Base-by-base conservation (phyloP, 2,329 filamentous ascomycete species). In the Fusarium kyushuense region DNA sequence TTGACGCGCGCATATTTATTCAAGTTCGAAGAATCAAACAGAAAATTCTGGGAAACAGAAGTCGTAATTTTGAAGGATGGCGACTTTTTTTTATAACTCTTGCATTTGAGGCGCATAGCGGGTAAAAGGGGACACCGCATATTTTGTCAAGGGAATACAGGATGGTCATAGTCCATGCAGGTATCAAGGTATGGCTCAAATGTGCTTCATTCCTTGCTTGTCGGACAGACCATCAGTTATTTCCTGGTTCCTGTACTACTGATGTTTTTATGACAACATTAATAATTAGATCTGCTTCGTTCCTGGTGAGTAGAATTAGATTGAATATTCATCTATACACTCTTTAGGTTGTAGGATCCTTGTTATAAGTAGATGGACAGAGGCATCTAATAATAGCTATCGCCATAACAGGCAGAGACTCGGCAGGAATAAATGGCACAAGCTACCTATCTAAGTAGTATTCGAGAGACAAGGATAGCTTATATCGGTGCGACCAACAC, bases 71-170 rank as follows among this genome's bases (percentile, higher is more conserved):
- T 45, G 14, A 33, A 45, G 46, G 47, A 63, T 23, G 29, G 61
- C 48, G 54, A 57, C 38, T 51, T 23, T 54, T 38, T 38, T 49
- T 21, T 12, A 25, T 14, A 25, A 40, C 47, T 66, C 52, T 69
- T 69, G 69, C 70, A 76, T 76, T 74, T 70, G 58, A 66, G 75
- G 75, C 75, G 75, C 67, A 76, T 71, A 72, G 74, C 62, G 67
- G 62, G 58, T 57, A 73, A 59, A 65, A 43, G 35, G 63, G 67
- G 65, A 47, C 48, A 68, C 65, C 67, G 60, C 61, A 67, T 58
- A 63, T 59, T 58, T 42, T 65, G 52, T 53, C 38, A 33, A 36
- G 40, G 53, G 42, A 43, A 47, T 29, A 54, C 57, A 68, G 32
- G 59, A 60, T 36, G 49, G 63, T 62, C 23, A 35, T 40, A 59